Conservation (phyloP, 805 yeast genomes). For the Jamesozyma gamospora region DNA sequence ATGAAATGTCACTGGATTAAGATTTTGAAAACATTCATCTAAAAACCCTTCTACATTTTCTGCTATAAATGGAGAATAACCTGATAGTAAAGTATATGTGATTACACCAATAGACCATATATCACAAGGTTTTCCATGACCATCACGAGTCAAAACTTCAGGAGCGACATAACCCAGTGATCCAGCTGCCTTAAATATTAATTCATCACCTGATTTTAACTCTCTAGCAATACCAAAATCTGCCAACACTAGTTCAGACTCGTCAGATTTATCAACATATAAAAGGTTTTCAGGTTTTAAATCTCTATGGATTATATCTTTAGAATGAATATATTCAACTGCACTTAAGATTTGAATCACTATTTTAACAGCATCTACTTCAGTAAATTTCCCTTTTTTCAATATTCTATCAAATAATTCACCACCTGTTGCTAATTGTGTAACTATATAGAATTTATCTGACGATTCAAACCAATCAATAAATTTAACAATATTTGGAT, state of each 20-base stretch:
- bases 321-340: slow-evolving; percentile 61
- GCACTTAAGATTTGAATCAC: slow-evolving; percentile 73
- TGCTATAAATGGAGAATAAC: slow-evolving; percentile 84
- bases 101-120: slow-evolving; percentile 94
- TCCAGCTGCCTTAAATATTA: slow-evolving; percentile 69
- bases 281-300: slow-evolving; percentile 89
- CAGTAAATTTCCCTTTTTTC: slow-evolving; percentile 74
- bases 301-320: slow-evolving; percentile 85
- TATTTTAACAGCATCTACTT: slow-evolving; percentile 72
- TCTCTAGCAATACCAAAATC: slow-evolving; percentile 94
- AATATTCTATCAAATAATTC: slow-evolving; percentile 86
- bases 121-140: slow-evolving; percentile 94
- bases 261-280: slow-evolving; percentile 45
- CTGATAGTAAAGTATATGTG: slow-evolving; percentile 80
- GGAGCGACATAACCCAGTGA: slow-evolving; percentile 97
- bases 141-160: slow-evolving; percentile 69
- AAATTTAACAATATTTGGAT: slow-evolving; percentile 83
- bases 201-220: slow-evolving; percentile 48
- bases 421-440: slow-evolving; percentile 93
- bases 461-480: slow-evolving; percentile 88
- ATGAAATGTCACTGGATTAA: slow-evolving; percentile 71
- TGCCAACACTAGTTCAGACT: slow-evolving; percentile 74
- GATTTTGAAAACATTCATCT: slow-evolving; percentile 61
- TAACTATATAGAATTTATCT: slow-evolving; percentile 87
- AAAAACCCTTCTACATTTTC: slow-evolving; percentile 75